Percentiles rank a stretch among this genome's conserved stretches.
phyloP scores from a whole-genome alignment of 164 flowering plant species.

The Macadamia integrifolia region DNA sequence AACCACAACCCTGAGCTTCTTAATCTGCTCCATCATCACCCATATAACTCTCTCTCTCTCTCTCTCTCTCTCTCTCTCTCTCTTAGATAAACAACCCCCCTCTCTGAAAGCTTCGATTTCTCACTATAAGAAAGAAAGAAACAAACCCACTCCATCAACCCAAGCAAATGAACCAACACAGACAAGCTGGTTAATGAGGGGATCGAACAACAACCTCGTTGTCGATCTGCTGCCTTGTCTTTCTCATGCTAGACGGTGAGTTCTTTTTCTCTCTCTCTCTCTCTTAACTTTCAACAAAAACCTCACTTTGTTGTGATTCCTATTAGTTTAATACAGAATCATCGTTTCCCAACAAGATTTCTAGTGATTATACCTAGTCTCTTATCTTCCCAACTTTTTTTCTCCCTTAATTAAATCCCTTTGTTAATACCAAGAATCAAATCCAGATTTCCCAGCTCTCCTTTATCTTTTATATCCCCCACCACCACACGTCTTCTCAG shows the following conservation, averaged over 20 bases:
- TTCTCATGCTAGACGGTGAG: not conserved
- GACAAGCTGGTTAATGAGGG: not conserved
- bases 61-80: not conserved
- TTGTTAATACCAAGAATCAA: not conserved
- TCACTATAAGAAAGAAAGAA: too few species aligned
- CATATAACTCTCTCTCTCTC: not conserved
- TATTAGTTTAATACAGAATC: not conserved
- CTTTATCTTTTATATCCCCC: not conserved
- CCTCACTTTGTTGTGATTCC: not conserved
- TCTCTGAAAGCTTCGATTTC: too few species aligned
- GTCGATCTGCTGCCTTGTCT: not conserved
- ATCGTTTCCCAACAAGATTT: conserved; percentile 1
- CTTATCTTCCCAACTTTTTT: not conserved
- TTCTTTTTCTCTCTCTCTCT: not conserved
- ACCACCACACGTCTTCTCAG: not conserved
- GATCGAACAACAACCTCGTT: not conserved
- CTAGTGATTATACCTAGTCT: not conserved
- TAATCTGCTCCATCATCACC: not conserved
- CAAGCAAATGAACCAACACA: too few species aligned
- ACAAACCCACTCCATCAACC: too few species aligned
- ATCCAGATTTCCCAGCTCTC: too few species aligned
- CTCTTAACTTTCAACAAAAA: not conserved
- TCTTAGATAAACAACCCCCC: too few species aligned
- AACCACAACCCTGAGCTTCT: not conserved
- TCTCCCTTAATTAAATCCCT: not conserved